A percentile compares a stretch with the other conserved stretches of the same genome.
phyloP scores from a whole-genome alignment of 2,329 filamentous ascomycete genomes.

The Talaromyces funiculosus region DNA sequence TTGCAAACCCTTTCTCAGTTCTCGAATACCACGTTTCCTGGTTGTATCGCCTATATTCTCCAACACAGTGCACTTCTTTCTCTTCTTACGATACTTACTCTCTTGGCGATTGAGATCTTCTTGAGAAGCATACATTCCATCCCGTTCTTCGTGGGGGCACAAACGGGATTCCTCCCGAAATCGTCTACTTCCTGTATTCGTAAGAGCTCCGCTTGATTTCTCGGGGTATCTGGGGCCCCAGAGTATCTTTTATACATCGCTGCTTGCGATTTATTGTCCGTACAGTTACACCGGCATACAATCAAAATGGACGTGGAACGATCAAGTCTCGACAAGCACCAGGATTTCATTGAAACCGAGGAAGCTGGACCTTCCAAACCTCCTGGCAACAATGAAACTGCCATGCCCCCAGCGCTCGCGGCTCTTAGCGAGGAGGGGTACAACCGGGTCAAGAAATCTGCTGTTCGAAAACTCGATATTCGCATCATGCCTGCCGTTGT shows the following conservation, averaged over 20 bases:
- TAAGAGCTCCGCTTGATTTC: neutral
- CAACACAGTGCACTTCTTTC: no score
- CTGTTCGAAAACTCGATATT: slow-evolving; percentile 7
- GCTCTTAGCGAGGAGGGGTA: slow-evolving; percentile 14
- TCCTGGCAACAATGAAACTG: neutral
- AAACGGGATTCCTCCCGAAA: neutral
- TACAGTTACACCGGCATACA: neutral
- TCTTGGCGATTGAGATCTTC: neutral
- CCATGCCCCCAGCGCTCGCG: slow-evolving; percentile 10
- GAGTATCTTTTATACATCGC: neutral
- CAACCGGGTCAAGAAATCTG: neutral
- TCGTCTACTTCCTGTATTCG: neutral
- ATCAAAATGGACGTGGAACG: slow-evolving; percentile 1
- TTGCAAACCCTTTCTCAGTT: no score
- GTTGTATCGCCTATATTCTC: no score
- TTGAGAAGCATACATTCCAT: neutral
- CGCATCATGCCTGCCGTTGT: slow-evolving; percentile 10
- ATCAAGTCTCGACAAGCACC: slow-evolving; percentile 1
- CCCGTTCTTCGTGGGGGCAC: neutral
- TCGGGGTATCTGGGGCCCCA: neutral
- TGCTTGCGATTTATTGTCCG: neutral
- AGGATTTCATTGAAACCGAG: slow-evolving; percentile 1
- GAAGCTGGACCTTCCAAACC: neutral
- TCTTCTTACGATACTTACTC: no score
- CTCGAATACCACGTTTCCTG: no score